A percentile compares a stretch with the other conserved stretches of the same genome.
Evolutionary conservation across 2,329 filamentous ascomycete species (phyloP).

Genomic region (Clarireedia paspali): DNA sequence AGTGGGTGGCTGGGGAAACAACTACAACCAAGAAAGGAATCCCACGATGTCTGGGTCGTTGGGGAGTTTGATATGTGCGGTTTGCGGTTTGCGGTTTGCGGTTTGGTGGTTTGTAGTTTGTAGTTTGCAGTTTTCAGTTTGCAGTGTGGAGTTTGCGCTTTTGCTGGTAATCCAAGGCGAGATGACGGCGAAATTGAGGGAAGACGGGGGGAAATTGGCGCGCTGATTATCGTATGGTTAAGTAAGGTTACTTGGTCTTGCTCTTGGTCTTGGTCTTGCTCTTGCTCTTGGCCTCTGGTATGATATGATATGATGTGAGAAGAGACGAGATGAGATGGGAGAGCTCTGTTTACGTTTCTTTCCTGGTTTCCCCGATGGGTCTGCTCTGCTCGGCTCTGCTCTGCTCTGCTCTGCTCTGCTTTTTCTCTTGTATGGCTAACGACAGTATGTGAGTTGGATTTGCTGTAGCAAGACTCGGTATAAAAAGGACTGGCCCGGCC

Average conservation of each 20-base stretch:
- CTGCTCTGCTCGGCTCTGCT: background rate
- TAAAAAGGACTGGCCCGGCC: background rate
- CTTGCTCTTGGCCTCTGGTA: background rate
- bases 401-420: background rate
- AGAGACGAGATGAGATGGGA: background rate
- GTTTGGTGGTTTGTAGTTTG: background rate
- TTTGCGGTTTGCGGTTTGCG: too few relatives aligned
- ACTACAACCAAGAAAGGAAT: background rate
- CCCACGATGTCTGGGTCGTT: background rate
- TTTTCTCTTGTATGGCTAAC: background rate
- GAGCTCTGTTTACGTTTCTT: background rate
- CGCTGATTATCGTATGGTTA: background rate
- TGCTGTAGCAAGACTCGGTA: background rate
- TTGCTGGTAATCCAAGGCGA: background rate
- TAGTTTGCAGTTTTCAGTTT: background rate
- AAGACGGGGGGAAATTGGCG: background rate
- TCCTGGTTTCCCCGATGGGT: background rate
- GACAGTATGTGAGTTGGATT: slow-evolving; percentile 9
- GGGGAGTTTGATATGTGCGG: too few relatives aligned
- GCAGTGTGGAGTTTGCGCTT: background rate
- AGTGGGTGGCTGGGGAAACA: slow-evolving; percentile 8
- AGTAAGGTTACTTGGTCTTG: background rate
- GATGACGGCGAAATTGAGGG: background rate
- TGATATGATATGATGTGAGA: background rate
- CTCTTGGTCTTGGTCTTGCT: background rate